phyloP scores from a whole-genome alignment of 129 eudicot species.

The Heracleum sosnowskyi region DNA sequence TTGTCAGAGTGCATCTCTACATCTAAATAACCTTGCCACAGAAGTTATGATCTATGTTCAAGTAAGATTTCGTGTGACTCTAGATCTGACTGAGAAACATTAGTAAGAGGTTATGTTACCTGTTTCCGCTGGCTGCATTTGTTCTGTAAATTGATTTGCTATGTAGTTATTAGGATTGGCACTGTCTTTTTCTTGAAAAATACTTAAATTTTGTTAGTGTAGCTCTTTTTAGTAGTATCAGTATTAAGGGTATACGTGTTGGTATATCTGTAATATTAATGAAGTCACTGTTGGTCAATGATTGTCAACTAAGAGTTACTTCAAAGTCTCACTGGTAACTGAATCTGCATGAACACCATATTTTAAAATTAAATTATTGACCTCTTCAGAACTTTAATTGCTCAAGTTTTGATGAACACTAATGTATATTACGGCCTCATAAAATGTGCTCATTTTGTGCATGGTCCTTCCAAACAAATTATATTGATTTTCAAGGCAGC shows the following conservation, averaged over 20 bases:
- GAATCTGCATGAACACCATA: background rate
- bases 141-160: background rate
- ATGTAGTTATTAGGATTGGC: no score
- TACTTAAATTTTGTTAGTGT: background rate
- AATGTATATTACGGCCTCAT: background rate
- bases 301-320: background rate
- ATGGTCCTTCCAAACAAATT: background rate
- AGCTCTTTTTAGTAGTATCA: background rate
- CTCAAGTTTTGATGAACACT: background rate
- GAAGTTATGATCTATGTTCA: constrained; percentile 9
- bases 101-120: background rate
- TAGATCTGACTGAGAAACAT: background rate
- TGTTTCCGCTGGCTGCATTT: background rate
- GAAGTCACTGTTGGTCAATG: background rate
- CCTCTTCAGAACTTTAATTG: background rate
- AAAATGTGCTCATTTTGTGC: background rate
- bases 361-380: background rate
- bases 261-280: background rate
- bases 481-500: background rate
- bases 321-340: background rate
- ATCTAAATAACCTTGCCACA: background rate
- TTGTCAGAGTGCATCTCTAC: background rate
- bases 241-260: background rate
- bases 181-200: background rate
- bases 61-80: background rate